Conservation (phyloP, 257 asterid genomes). For the Solanum okadae region DNA sequence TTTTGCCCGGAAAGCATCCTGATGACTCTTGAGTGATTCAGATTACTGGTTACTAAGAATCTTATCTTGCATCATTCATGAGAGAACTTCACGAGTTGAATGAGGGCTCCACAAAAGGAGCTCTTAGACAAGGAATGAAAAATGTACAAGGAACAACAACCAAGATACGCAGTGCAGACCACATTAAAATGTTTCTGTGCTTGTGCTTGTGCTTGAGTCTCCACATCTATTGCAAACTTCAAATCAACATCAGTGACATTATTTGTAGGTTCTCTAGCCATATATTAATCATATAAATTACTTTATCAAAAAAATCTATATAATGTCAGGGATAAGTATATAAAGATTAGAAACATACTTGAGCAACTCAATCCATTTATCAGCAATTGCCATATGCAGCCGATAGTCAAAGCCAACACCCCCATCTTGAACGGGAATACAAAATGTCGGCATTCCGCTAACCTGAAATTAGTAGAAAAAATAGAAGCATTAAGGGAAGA, state of each 20-base stretch:
- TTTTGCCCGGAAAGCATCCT: neutral
- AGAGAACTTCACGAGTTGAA: neutral
- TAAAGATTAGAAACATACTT: conserved; percentile 44
- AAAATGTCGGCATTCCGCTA: conserved; percentile 96
- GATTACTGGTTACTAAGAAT: neutral
- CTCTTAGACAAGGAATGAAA: neutral
- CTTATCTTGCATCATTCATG: neutral
- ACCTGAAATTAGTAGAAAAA: conserved; percentile 45
- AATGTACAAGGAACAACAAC: neutral
- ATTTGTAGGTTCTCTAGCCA: neutral
- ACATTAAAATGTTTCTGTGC: neutral
- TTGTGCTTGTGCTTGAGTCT: neutral
- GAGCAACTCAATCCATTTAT: conserved; percentile 94
- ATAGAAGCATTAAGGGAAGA: conserved; percentile 1
- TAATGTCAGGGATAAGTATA: conserved; percentile 5
- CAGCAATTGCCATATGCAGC: conserved; percentile 98
- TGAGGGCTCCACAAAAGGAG: neutral
- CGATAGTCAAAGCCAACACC: conserved; percentile 98
- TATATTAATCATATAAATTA: neutral
- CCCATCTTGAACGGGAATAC: conserved; percentile 87
- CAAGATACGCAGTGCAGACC: neutral
- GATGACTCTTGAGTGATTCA: neutral
- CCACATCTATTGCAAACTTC: neutral
- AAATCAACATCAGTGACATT: neutral
- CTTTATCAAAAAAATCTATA: neutral